Evolutionary conservation across 768 basidiomycete species (phyloP), one percentile per base, ranked within the genome.

Genomic region (Ramaria sp.): DNA sequence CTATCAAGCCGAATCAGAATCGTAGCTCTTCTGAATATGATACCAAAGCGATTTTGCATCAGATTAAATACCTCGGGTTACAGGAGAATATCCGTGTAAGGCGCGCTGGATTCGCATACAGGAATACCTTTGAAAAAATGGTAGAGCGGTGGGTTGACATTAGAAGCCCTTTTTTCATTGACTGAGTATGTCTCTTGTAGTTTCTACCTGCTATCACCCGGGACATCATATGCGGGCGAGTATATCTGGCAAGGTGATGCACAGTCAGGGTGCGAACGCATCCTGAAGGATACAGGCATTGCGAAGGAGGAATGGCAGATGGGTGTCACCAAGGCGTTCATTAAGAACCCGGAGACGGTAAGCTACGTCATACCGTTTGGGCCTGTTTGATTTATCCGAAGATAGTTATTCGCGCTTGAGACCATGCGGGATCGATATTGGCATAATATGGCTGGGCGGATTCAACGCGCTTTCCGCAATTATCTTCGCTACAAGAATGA

Each of bases 111-210:
- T 99, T 99, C 67, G 96, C 96, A 0, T 99, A 99, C 70, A 75
- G 96, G 59, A 98, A 98, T 63, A 93, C 95, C 1, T 99, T 99
- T 65, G 91, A 95, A 70, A 98, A 97, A 75, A 92, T 99, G 90
- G 90, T 99, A 39, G 93, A 98, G 69, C 79, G 96, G 60, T 72
- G 33, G 51, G 68, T 60, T 31, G 55, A 10, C 2, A 48, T 33
- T 24, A 59, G 13, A 15, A 49, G 38, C 48, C 13, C 34, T 54
- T 38, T 17, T 47, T 11, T 17, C 13, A 7, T 53, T 37, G 19
- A 13, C 27, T 48, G 20, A 59, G 1, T 10, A 15, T 10, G 45
- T 7, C 45, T 24, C 34, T 7, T 15, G 37, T 58, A 73, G 73
- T 39, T 99, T 99, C 72, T 99, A 98, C 68, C 77, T 99, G 27